Evolutionary conservation across 1,139 yeast species (phyloP), one percentile per base, ranked within the genome.

Genomic region (Fermentozyma sake): DNA sequence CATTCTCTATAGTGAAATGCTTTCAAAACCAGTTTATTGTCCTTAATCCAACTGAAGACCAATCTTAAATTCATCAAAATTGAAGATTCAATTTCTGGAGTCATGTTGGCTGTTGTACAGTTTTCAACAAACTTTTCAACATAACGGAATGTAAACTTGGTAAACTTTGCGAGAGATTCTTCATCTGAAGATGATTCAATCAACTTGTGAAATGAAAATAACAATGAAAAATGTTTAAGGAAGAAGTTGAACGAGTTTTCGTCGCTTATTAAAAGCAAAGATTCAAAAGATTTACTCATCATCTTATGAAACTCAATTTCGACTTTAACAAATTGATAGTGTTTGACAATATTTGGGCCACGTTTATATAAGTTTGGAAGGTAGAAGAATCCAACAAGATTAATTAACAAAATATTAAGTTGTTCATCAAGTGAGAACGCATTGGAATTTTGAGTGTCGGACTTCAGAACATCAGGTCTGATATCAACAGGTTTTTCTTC

Each of bases 41-140:
- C 68, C 34, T 64, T 68, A 15, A 77, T 44, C 80, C 81, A 77
- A 35, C 69, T 66, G 17, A 72, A 56, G 20, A 70, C 41, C n/a
- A 78, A 52, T 37, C 86, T 59, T 3, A 72, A 9, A 56, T 64
- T 16, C 46, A 43, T 35, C 27, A 51, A 34, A 16, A 36, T 24
- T 18, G 34, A 39, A 14, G 39, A 20, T 11, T 20, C 23, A 12
- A 22, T 16, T 18, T 41, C 39, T 3, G 42, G 39, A 18, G 44
- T 48, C 20, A 46, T 46, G 25, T 47, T 51, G 16, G 50, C 24
- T 9, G 39, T 37, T n/a, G 35, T 6, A 35, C 42, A 23, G 23
- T 41, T 10, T 37, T 44, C 39, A 48, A 61, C 30, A 50, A 58
- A 23, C 47, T 42, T 41, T 29, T 68, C 73, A 12, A 74, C 41